Percentiles rank a stretch among this genome's conserved stretches.
These are phyloP conservation scores for Blastobotrys muscicola DNA, from an alignment of 805 yeast species.

Conservation along the genomic window DNA sequence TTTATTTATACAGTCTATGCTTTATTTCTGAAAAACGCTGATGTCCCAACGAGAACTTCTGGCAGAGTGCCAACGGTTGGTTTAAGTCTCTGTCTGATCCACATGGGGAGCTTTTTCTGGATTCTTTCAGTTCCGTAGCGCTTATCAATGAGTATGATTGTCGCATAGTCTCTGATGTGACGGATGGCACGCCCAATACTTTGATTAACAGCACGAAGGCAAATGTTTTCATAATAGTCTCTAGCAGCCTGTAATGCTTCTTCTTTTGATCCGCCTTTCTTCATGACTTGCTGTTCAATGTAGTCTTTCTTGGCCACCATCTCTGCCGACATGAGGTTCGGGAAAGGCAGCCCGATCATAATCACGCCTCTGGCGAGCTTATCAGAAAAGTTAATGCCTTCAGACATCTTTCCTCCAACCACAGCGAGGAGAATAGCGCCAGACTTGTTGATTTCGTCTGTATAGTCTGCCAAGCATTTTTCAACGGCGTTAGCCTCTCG, in stretches of 20 bases:
- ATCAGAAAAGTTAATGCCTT: constrained; percentile 87
- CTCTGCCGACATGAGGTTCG: constrained; percentile 76
- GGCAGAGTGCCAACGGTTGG: constrained; percentile 2
- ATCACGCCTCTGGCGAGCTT: constrained; percentile 79
- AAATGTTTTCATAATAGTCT: constrained; percentile 67
- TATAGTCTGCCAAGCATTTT: constrained; percentile 41
- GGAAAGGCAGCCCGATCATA: constrained; percentile 84
- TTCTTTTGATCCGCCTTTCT: constrained; percentile 37
- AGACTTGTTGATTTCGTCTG: constrained; percentile 29
- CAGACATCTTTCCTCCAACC: constrained; percentile 88
- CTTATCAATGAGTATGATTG: constrained; percentile 59
- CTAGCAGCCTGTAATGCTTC: constrained; percentile 34
- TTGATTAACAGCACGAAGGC: constrained; percentile 88
- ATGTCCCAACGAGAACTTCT: background rate
- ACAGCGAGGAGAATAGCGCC: constrained; percentile 76
- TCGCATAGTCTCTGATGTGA: constrained; percentile 72
- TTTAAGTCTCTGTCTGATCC: constrained; percentile 40
- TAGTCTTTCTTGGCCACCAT: constrained; percentile 59
- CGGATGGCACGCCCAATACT: constrained; percentile 88
- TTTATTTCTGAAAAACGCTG: constrained; percentile 1
- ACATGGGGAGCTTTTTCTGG: constrained; percentile 49
- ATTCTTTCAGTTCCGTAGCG: constrained; percentile 39
- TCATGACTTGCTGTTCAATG: constrained; percentile 44
- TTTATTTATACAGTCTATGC: background rate
- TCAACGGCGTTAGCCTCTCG: constrained; percentile 35